These are phyloP conservation scores for Lactarius hengduanensis DNA, from an alignment of 768 basidiomycete species.

Conservation along the genomic window DNA sequence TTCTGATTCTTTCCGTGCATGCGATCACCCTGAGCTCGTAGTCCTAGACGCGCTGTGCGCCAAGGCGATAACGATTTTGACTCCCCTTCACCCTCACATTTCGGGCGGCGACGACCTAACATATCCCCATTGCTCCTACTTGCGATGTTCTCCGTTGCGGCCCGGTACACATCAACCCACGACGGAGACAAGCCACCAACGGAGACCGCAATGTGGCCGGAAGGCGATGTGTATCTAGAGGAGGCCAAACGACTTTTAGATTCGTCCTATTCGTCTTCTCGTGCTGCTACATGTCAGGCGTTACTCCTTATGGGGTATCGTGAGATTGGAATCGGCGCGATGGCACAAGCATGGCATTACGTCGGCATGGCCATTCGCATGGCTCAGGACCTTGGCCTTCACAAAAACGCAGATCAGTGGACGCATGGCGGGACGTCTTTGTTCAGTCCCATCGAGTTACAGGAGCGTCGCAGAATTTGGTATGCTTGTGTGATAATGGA, in stretches of 20 bases:
- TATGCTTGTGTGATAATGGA: slow-evolving; percentile 78
- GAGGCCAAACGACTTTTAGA: slow-evolving; percentile 67
- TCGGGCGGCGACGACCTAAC: slow-evolving; percentile 43
- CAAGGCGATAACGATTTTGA: slow-evolving; percentile 32
- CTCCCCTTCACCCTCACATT: slow-evolving; percentile 37
- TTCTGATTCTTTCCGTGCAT: not conserved
- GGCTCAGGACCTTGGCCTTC: slow-evolving; percentile 87
- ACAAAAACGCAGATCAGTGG: slow-evolving; percentile 80
- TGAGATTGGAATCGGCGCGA: slow-evolving; percentile 85
- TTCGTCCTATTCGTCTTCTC: slow-evolving; percentile 64
- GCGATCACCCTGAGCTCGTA: not conserved
- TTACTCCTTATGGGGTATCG: slow-evolving; percentile 79
- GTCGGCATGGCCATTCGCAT: slow-evolving; percentile 89
- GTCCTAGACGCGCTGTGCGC: slow-evolving; percentile 28
- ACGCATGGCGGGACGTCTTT: slow-evolving; percentile 51
- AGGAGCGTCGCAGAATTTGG: slow-evolving; percentile 74
- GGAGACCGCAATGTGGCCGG: slow-evolving; percentile 72
- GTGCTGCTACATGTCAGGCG: slow-evolving; percentile 74
- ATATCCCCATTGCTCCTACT: slow-evolving; percentile 69
- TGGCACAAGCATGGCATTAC: slow-evolving; percentile 86
- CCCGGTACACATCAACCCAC: slow-evolving; percentile 55
- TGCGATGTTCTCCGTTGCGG: slow-evolving; percentile 81
- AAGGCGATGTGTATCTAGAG: slow-evolving; percentile 70
- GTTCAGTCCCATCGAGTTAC: slow-evolving; percentile 60
- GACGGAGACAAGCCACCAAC: slow-evolving; percentile 38